Conservation (phyloP, 345 rosid genomes). For the Arabis hirsuta region DNA sequence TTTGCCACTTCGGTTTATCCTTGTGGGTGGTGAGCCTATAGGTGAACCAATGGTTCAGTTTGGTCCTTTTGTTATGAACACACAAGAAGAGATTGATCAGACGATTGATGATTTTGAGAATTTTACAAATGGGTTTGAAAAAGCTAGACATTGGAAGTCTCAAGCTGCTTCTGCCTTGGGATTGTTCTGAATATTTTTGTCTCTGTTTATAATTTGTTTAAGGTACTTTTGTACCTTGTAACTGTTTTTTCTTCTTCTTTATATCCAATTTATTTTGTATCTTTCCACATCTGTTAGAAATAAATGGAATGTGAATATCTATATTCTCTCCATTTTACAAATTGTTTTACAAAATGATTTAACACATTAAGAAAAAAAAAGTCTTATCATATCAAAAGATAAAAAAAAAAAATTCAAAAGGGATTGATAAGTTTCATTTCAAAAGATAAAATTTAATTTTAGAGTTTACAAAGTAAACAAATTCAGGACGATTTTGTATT, state of each 20-base stretch:
- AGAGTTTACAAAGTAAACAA: not conserved
- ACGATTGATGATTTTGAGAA: conserved; percentile 76
- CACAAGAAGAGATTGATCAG: conserved; percentile 74
- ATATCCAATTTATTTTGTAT: not conserved
- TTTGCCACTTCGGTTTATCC: conserved; percentile 61
- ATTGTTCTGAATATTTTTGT: conserved; percentile 40
- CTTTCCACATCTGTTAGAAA: not conserved
- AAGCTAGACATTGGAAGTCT: conserved; percentile 81
- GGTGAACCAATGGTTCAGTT: conserved; percentile 73
- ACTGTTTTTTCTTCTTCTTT: not conserved
- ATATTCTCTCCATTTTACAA: not conserved
- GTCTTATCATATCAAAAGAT: no score
- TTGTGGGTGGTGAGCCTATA: conserved; percentile 82
- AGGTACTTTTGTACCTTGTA: not conserved
- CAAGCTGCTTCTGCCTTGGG: conserved; percentile 53
- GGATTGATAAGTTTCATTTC: not conserved
- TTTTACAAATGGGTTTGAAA: conserved; percentile 76
- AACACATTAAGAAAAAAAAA: no score
- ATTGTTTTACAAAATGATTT: not conserved
- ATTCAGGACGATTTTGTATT: conserved; percentile 13
- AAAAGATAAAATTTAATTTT: not conserved
- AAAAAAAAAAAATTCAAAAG: no score
- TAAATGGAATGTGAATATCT: not conserved
- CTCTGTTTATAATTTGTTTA: not conserved
- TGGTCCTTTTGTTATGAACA: conserved; percentile 95